Conservation (phyloP, 495 filamentous ascomycete species). For the Entonaema liquescens region DNA sequence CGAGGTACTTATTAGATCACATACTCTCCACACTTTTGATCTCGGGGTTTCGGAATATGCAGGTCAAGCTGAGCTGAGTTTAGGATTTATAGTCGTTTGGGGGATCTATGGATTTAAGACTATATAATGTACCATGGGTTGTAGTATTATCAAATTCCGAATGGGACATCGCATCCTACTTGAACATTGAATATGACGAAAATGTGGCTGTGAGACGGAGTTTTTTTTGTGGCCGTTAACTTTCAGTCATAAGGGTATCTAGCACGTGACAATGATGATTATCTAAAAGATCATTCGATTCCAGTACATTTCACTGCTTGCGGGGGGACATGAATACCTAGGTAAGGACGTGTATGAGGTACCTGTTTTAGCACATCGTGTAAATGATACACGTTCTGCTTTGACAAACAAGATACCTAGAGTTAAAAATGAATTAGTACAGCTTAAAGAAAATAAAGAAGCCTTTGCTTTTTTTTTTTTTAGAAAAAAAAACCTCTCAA, state of each 20-base stretch:
- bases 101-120: background rate
- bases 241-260: background rate
- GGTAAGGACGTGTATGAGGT: too few species aligned
- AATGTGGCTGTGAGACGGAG: background rate
- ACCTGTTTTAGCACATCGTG: too few species aligned
- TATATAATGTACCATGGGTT: background rate
- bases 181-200: background rate
- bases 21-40: slow-evolving; percentile 25
- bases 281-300: slow-evolving; percentile 29
- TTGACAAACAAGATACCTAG: background rate
- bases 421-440: background rate
- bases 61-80: slow-evolving; percentile 13
- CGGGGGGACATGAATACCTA: slow-evolving; percentile 3
- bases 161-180: background rate
- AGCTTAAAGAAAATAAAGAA: background rate
- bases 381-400: too few species aligned
- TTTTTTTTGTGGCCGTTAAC: background rate
- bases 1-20: slow-evolving; percentile 13
- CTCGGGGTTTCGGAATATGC: slow-evolving; percentile 16
- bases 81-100: background rate
- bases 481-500: too few species aligned
- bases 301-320: slow-evolving; percentile 14
- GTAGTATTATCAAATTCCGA: background rate
- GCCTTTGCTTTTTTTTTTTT: background rate
- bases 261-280: background rate